Conservation (phyloP, 108 stramenopile species). For the Cyclotella atomus region DNA sequence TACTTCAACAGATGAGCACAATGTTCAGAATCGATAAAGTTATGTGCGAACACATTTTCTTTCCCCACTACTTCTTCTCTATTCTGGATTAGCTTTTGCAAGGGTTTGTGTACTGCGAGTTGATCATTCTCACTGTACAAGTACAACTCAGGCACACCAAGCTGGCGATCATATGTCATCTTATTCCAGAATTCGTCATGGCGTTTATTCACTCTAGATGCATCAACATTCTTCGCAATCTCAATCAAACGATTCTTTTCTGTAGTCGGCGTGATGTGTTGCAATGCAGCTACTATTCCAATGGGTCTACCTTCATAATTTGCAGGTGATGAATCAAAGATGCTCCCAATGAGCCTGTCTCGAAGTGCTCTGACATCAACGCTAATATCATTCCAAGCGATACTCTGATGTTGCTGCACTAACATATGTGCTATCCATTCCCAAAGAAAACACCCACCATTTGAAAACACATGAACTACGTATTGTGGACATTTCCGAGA, state of each 20-base stretch:
- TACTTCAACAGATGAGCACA: slow-evolving; percentile 67
- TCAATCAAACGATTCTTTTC: slow-evolving; percentile 28
- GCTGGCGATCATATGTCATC: slow-evolving; percentile 33
- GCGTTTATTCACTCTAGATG: slow-evolving; percentile 24
- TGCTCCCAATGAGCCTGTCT: slow-evolving; percentile 51
- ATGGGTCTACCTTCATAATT: slow-evolving; percentile 31
- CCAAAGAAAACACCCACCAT: slow-evolving; percentile 89
- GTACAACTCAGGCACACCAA: slow-evolving; percentile 68
- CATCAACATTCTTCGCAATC: slow-evolving; percentile 18
- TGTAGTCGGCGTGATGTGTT: slow-evolving; percentile 22
- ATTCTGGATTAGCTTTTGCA: slow-evolving; percentile 48
- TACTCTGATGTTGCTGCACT: background rate
- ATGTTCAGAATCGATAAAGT: slow-evolving; percentile 65
- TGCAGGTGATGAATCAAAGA: slow-evolving; percentile 83
- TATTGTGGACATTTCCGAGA: slow-evolving; percentile 32
- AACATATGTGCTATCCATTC: slow-evolving; percentile 69
- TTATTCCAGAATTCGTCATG: slow-evolving; percentile 56
- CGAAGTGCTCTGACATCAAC: slow-evolving; percentile 19
- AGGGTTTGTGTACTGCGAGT: slow-evolving; percentile 42
- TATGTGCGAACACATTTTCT: slow-evolving; percentile 41
- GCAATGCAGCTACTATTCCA: slow-evolving; percentile 27
- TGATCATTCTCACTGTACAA: slow-evolving; percentile 68
- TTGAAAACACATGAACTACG: slow-evolving; percentile 81
- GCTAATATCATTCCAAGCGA: slow-evolving; percentile 3
- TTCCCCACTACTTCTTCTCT: slow-evolving; percentile 32